Percentiles rank a stretch among this genome's conserved stretches.
Evolutionary conservation across 1,284 basidiomycete genomes (phyloP).

Genomic region (Malassezia furfur): DNA sequence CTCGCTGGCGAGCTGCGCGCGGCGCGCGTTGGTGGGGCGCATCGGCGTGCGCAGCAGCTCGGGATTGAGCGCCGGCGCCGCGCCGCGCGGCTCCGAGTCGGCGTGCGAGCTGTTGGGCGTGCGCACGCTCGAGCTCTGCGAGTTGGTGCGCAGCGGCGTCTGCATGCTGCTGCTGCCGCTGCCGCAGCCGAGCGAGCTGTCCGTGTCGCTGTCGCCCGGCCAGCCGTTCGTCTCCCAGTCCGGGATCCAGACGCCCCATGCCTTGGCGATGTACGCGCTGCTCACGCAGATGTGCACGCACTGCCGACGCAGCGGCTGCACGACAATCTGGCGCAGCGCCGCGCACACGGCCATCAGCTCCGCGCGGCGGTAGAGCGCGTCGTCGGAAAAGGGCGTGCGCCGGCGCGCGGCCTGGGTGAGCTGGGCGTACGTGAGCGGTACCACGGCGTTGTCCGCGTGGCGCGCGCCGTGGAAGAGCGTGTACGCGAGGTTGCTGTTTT

Average conservation of each 20-base stretch:
- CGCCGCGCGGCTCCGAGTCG: background rate
- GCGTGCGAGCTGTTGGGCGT: background rate
- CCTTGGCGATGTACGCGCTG: slow-evolving; percentile 39
- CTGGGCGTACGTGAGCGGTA: background rate
- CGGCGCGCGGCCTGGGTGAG: slow-evolving; percentile 19
- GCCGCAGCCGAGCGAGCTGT: slow-evolving; percentile 1
- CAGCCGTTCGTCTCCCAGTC: slow-evolving; percentile 36
- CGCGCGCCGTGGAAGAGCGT: slow-evolving; percentile 22
- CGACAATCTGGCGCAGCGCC: slow-evolving; percentile 27
- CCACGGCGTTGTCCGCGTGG: background rate
- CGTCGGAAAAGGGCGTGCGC: slow-evolving; percentile 24
- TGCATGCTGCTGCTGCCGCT: slow-evolving; percentile 11
- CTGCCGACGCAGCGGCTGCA: slow-evolving; percentile 21
- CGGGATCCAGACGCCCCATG: slow-evolving; percentile 41
- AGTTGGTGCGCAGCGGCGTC: background rate
- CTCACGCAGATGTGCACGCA: slow-evolving; percentile 40
- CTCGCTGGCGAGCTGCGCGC: background rate
- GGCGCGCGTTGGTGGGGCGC: background rate
- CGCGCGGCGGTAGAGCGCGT: slow-evolving; percentile 27
- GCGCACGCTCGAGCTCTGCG: background rate
- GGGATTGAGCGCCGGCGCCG: background rate
- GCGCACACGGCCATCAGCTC: slow-evolving; percentile 28
- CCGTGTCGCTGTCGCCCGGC: slow-evolving; percentile 25
- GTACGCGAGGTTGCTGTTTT: slow-evolving; percentile 12
- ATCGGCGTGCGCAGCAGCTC: background rate